A percentile compares a stretch with the other conserved stretches of the same genome.
phyloP scores from a whole-genome alignment of 495 filamentous ascomycete species.

The Podospora australis region DNA sequence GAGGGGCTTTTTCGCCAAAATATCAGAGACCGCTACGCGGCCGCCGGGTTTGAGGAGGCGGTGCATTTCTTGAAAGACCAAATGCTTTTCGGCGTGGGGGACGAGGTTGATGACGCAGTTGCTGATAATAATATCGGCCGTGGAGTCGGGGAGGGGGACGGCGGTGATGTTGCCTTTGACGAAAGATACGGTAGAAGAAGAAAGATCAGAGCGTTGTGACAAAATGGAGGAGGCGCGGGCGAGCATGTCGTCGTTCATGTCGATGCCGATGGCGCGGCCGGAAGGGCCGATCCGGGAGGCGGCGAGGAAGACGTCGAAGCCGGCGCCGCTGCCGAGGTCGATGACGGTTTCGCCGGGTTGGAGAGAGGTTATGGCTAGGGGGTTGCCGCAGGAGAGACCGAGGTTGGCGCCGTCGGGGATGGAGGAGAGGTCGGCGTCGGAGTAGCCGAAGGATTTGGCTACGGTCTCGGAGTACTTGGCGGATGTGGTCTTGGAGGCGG shows the following conservation, averaged over 20 bases:
- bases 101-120: constrained; percentile 62
- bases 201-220: constrained; percentile 15
- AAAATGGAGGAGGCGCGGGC: constrained; percentile 43
- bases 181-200: constrained; percentile 38
- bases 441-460: constrained; percentile 57
- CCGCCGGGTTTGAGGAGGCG: constrained; percentile 57
- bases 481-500: constrained; percentile 21
- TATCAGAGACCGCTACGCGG: constrained; percentile 59
- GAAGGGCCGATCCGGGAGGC: constrained; percentile 47
- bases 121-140: constrained; percentile 52
- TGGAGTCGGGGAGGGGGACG: constrained; percentile 38
- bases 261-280: constrained; percentile 56
- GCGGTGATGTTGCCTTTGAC: constrained; percentile 48
- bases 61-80: constrained; percentile 55
- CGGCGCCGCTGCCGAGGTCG: constrained; percentile 57
- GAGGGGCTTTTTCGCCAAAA: constrained; percentile 49
- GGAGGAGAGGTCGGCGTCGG: constrained; percentile 43
- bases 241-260: constrained; percentile 67
- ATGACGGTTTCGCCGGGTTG: constrained; percentile 56
- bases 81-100: constrained; percentile 47
- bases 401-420: constrained; percentile 56
- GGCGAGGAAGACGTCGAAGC: constrained; percentile 60
- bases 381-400: constrained; percentile 64
- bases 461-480: constrained; percentile 35
- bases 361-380: constrained; percentile 49